Base-by-base conservation (phyloP, 169 alveolate species). In the Cryptosporidium canis region DNA sequence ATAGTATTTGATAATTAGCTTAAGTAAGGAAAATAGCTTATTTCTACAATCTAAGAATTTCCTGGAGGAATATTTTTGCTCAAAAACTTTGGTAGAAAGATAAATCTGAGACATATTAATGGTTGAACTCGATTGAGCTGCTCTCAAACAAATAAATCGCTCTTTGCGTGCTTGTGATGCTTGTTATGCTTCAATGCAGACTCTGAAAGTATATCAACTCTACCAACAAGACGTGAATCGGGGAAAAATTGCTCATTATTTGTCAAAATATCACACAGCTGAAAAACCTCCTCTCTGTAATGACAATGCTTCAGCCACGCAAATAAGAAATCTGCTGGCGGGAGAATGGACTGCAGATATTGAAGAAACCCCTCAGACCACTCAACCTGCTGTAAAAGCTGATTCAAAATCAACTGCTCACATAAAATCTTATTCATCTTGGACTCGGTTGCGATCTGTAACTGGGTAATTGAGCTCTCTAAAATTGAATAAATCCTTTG, bases 321-420 rank as follows among this genome's bases (percentile, higher is more conserved):
- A 70, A 87, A 83, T 83, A 93, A 83, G 70, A 91, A 93, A 77
- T 93, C 96, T 29, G 96, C 96, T 14, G 96, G 95, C 18, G 96
- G 96, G 8, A 93, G 77, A 24, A 93, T 90, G 11, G 93, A 85
- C 51, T 92, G 95, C 16, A 90, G 91, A 41, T 91, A 92, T 67
- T 83, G 92, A 33, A 93, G 66, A 61, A 92, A 92, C 0, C 90
- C 83, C 68, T 93, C 96, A 31, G 92, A 83, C 95, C 95, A 93
- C 43, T 90, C 93, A n/a, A 93, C 90, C 84, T 85, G 91, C 55
- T 91, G 92, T 83, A 92, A 39, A 35, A 91, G 94, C 67, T 94
- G 82, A 71, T 92, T 92, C 39, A 92, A 90, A 66, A 91, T 94
- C 71, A 85, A 90, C 56, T 93, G 94, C 31, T 91, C 93, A 63